Conservation (phyloP, 441 rosid genomes). For the Erodium trifolium region DNA sequence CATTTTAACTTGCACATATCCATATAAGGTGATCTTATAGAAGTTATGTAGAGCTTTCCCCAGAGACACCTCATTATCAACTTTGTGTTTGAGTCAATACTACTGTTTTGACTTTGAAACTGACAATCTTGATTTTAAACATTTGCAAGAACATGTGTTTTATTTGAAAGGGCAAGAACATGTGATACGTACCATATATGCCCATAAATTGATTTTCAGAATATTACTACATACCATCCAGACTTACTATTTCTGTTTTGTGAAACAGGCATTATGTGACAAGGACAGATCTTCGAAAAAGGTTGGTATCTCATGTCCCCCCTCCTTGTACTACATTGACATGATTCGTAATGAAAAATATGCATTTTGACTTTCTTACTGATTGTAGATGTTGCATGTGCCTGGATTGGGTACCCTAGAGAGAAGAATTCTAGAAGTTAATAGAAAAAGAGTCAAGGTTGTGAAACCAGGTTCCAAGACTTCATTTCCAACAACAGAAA, state of each 20-base stretch:
- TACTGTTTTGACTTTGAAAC: neutral
- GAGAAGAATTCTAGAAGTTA: conserved; percentile 84
- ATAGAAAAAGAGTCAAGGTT: conserved; percentile 81
- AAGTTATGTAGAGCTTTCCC: no score
- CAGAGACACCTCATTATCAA: neutral
- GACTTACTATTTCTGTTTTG: conserved; percentile 15
- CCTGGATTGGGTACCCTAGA: conserved; percentile 74
- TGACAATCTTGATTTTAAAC: neutral
- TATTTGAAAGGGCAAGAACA: no score
- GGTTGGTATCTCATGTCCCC: conserved; percentile 34
- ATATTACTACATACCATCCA: neutral
- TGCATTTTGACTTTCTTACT: conserved; percentile 7
- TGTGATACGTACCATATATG: neutral
- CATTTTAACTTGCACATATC: no score
- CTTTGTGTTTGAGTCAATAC: neutral
- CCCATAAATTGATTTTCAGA: neutral
- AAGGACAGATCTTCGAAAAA: conserved; percentile 73
- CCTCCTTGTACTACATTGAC: neutral
- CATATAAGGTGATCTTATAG: no score
- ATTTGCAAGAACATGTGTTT: neutral
- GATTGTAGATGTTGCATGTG: conserved; percentile 36
- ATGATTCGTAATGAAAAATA: conserved; percentile 3
- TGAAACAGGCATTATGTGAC: conserved; percentile 66
- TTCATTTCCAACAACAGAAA: conserved; percentile 75
- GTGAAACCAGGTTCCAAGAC: conserved; percentile 93